Conservation (phyloP, 2,329 filamentous ascomycete species). For the Leptographium lundbergii region DNA sequence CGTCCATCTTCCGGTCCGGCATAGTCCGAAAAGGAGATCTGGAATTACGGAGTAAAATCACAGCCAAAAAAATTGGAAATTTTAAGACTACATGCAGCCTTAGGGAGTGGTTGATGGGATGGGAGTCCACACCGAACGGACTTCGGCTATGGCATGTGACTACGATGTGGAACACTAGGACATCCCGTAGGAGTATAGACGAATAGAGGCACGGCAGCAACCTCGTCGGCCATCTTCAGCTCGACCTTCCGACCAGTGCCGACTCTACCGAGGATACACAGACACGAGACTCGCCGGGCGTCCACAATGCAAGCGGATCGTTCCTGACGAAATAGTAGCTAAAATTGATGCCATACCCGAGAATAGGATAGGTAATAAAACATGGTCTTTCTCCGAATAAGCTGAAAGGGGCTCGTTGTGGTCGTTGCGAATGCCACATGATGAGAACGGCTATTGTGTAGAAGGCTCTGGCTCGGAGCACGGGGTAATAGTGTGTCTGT, state of each 20-base stretch:
- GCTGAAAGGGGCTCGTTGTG: neutral
- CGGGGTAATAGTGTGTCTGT: neutral
- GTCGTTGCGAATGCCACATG: neutral
- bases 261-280: neutral
- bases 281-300: neutral
- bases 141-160: neutral
- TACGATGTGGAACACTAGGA: neutral
- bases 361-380: neutral
- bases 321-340: neutral
- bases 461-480: neutral
- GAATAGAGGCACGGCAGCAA: neutral
- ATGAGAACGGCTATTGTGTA: neutral
- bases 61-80: slow-evolving; percentile 3
- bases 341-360: neutral
- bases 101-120: neutral
- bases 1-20: neutral
- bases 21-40: neutral
- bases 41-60: neutral
- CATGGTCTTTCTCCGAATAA: no score
- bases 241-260: neutral
- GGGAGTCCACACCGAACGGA: no score
- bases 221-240: neutral
- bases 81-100: neutral
- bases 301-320: neutral
- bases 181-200: neutral